Evolutionary conservation across 1,284 basidiomycete species (phyloP).

Genomic region (Ceratobasidium sp.): DNA sequence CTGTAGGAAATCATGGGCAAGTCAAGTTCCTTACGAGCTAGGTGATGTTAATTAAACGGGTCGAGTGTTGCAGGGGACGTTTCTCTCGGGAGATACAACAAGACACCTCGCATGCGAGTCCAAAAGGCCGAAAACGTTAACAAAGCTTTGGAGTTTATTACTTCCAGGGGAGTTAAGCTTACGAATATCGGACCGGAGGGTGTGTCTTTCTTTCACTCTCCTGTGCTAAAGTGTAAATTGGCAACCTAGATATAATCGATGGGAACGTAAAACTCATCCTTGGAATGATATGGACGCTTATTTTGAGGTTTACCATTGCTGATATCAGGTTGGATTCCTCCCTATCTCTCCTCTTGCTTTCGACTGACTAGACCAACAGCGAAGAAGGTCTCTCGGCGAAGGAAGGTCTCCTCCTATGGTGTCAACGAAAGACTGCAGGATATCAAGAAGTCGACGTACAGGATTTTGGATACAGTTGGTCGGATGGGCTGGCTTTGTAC

Average conservation of each 20-base stretch:
- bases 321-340: slow-evolving; percentile 95
- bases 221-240: background rate
- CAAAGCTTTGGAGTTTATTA: slow-evolving; percentile 94
- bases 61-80: slow-evolving; percentile 68
- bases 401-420: slow-evolving; percentile 95
- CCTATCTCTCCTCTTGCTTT: slow-evolving; percentile 35
- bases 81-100: slow-evolving; percentile 89
- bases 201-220: slow-evolving; percentile 46
- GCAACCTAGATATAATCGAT: slow-evolving; percentile 87
- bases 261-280: slow-evolving; percentile 96
- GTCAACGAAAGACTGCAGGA: slow-evolving; percentile 90
- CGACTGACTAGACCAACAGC: slow-evolving; percentile 55
- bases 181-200: slow-evolving; percentile 98
- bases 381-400: slow-evolving; percentile 97
- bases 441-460: slow-evolving; percentile 92
- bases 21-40: background rate
- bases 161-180: slow-evolving; percentile 89
- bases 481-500: slow-evolving; percentile 91
- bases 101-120: slow-evolving; percentile 85
- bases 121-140: slow-evolving; percentile 99
- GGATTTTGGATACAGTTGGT: slow-evolving; percentile 92
- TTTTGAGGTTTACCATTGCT: slow-evolving; percentile 95
- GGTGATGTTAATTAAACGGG: slow-evolving; percentile 23
- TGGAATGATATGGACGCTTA: slow-evolving; percentile 99
- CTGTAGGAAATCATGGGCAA: slow-evolving; percentile 89